These are phyloP conservation scores for Botryotinia convoluta DNA, from an alignment of 2,329 filamentous ascomycete species.

Conservation along the genomic window DNA sequence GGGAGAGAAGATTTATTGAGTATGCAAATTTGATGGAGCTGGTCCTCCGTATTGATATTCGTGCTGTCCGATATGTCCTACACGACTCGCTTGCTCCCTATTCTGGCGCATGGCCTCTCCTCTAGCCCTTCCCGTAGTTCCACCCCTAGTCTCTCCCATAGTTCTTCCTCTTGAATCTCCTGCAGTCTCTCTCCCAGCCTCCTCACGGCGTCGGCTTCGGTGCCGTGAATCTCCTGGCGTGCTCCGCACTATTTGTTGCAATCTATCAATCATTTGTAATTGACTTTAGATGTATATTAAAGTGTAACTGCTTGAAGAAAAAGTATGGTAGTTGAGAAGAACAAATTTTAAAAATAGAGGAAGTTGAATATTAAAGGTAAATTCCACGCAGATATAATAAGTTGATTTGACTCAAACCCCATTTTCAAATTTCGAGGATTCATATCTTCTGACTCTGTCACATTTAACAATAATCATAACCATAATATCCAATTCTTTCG, in stretches of 20 bases:
- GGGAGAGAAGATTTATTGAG: not conserved
- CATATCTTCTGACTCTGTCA: not conserved
- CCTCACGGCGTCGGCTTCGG: too few relatives aligned
- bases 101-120: too few relatives aligned
- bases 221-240: too few relatives aligned
- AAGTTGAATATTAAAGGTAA: not conserved
- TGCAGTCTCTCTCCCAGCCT: not conserved
- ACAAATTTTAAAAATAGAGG: not conserved
- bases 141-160: too few relatives aligned
- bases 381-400: not conserved
- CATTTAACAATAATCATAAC: not conserved
- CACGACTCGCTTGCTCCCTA: too few relatives aligned
- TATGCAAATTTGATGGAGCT: not conserved
- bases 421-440: not conserved
- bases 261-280: not conserved
- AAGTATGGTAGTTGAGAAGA: not conserved
- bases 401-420: not conserved
- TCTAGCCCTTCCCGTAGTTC: too few relatives aligned
- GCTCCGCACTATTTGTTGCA: not conserved
- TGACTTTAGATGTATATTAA: not conserved
- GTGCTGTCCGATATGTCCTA: not conserved
- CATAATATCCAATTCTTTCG: rapidly evolving
- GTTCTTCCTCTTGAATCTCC: too few relatives aligned
- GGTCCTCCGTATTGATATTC: not conserved
- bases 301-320: not conserved